A percentile compares a stretch with the other conserved stretches of the same genome.
Conservation (phyloP, 2,329 filamentous ascomycete genomes). For the Sarocladium kiliense region DNA sequence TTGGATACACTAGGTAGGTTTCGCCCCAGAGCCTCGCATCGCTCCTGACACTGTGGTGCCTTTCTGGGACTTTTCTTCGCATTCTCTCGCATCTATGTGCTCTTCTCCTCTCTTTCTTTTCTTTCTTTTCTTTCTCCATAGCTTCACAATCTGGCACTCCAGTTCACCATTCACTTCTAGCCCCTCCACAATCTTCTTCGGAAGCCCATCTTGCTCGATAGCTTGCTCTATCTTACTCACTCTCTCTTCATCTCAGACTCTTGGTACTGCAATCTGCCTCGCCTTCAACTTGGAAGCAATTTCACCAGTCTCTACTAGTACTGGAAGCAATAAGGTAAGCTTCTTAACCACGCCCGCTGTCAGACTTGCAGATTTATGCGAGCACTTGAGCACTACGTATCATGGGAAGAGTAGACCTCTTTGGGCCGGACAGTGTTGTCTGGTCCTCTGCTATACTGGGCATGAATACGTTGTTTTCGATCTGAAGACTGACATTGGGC, state of each 20-base stretch:
- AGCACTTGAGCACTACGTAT: neutral
- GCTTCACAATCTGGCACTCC: conserved; percentile 34
- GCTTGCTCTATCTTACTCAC: conserved; percentile 55
- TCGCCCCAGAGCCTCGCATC: neutral
- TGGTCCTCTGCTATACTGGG: too few relatives aligned
- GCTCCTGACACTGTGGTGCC: conserved; percentile 8
- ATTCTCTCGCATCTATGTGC: conserved; percentile 9
- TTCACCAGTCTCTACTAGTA: neutral
- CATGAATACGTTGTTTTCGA: too few relatives aligned
- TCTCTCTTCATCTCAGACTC: conserved; percentile 50
- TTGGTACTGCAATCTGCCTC: conserved; percentile 43
- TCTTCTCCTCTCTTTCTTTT: conserved; percentile 10
- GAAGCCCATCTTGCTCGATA: conserved; percentile 51
- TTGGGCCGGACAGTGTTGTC: too few relatives aligned
- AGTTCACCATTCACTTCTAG: neutral
- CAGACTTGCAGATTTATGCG: neutral
- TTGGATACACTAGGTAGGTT: conserved; percentile 15
- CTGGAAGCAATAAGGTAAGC: neutral
- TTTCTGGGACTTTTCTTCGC: neutral
- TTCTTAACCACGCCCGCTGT: neutral
- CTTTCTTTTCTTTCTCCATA: conserved; percentile 32
- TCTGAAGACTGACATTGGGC: neutral
- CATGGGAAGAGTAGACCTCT: too few relatives aligned
- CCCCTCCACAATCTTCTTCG: conserved; percentile 18
- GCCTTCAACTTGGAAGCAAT: conserved; percentile 18